Base-by-base conservation (phyloP, 306 rosid species). In the Hippophae tibetana region DNA sequence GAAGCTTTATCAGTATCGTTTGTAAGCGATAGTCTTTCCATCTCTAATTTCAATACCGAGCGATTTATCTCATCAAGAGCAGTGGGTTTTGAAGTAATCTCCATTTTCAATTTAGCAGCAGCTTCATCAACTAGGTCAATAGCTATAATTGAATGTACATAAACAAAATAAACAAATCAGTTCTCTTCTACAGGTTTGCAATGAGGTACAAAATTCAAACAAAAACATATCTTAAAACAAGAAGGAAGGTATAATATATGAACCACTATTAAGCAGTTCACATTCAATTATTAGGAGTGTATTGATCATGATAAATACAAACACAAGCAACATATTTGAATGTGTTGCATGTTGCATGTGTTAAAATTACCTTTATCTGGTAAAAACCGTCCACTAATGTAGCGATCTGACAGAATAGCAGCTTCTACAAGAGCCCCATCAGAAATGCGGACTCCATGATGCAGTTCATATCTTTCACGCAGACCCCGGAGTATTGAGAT, bases 51-150 rank as follows among this genome's bases (percentile, higher is more conserved):
- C 79, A 92, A 72, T 50, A 92, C 99, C 7, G 99, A 77, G 46
- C 99, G 84, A 72, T 88, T 85, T 72, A 92, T 92, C 88, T 92
- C 99, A 82, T 92, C 99, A 57, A 92, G 85, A 41, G 86, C 95
- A 58, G 93, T 85, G 58, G 99, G 99, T 64, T 92, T 92, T 58
- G 99, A 92, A 47, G 99, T 92, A 70, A 92, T 92, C 65, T 92
- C 99, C 96, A 92, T 92, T 78, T 92, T 92, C 74, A 92, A 74
- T 76, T 92, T 92, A 23, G 99, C 99, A 51, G 99, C 99, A 44
- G 99, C 99, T 81, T 92, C 99, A 63, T 92, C 99, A 69, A 88
- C 99, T 57, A 92, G 74, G 80, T 92, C 99, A 61, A 92, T 92
- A 72, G 99, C 99, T 92, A 86, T 61, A 68, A 78, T 68, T 12